Percentiles rank a stretch among this genome's conserved stretches.
These are phyloP conservation scores for Fusarium staphyleae DNA, from an alignment of 2,329 filamentous ascomycete species.

Conservation along the genomic window DNA sequence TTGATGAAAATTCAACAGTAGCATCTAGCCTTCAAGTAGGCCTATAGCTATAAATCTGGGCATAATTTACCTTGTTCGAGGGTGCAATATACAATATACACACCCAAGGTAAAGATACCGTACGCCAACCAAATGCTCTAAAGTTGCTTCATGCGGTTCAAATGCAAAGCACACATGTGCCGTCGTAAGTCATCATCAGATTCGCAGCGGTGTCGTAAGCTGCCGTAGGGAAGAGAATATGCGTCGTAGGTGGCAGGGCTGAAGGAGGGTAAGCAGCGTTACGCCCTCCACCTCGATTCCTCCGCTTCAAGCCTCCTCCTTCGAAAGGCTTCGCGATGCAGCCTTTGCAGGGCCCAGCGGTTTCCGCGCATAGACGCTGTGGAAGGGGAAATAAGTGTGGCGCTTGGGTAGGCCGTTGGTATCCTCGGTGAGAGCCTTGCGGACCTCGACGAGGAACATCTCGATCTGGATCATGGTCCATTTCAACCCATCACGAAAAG, in stretches of 20 bases:
- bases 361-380: constrained; percentile 50
- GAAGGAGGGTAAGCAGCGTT: neutral
- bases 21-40: too few relatives aligned
- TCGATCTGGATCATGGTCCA: constrained; percentile 54
- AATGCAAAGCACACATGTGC: neutral
- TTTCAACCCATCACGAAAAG: constrained; percentile 49
- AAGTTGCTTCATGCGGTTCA: neutral
- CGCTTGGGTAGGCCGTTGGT: constrained; percentile 45
- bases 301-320: neutral
- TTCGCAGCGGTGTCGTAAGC: constrained; percentile 7
- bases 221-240: neutral
- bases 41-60: too few relatives aligned
- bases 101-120: constrained; percentile 3
- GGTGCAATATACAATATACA: too few relatives aligned
- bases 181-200: constrained; percentile 26
- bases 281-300: neutral
- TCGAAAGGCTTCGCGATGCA: neutral
- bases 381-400: constrained; percentile 52
- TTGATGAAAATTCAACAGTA: too few relatives aligned
- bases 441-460: constrained; percentile 53
- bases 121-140: constrained; percentile 22
- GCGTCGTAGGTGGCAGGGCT: neutral
- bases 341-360: constrained; percentile 34
- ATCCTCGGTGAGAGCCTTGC: constrained; percentile 48
- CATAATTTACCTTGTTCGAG: too few relatives aligned